A percentile compares a stretch with the other conserved stretches of the same genome.
Evolutionary conservation across 2,329 filamentous ascomycete genomes (phyloP).

Genomic region (Fusarium sp.): DNA sequence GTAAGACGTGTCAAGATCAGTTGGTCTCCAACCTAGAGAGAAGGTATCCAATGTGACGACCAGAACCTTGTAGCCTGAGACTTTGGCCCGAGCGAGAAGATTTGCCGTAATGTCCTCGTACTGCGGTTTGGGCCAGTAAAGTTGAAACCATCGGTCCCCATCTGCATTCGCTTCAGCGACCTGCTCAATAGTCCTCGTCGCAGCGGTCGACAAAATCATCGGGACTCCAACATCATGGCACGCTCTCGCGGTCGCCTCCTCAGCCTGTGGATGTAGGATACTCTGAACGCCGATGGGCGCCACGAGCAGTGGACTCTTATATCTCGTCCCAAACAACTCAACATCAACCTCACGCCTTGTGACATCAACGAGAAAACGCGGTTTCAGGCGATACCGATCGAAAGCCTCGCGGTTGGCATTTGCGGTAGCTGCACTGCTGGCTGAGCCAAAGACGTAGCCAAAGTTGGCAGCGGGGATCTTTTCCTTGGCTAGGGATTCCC

Average conservation of each 20-base stretch:
- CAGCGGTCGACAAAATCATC: slow-evolving; percentile 76
- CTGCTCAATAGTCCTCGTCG: slow-evolving; percentile 74
- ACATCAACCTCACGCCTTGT: slow-evolving; percentile 63
- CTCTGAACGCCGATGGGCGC: slow-evolving; percentile 78
- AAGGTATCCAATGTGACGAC: slow-evolving; percentile 82
- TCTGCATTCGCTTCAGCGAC: slow-evolving; percentile 70
- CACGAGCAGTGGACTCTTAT: slow-evolving; percentile 65
- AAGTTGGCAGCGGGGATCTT: slow-evolving; percentile 53
- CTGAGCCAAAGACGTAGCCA: slow-evolving; percentile 73
- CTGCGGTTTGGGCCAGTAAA: slow-evolving; percentile 74
- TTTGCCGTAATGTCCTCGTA: slow-evolving; percentile 75
- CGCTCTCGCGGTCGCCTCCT: slow-evolving; percentile 73
- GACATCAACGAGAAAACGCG: slow-evolving; percentile 63
- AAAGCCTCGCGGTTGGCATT: slow-evolving; percentile 71
- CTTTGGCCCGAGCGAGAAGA: slow-evolving; percentile 72
- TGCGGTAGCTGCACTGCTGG: slow-evolving; percentile 72
- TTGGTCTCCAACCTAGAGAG: slow-evolving; percentile 76
- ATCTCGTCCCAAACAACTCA: slow-evolving; percentile 65
- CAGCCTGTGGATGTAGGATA: slow-evolving; percentile 75
- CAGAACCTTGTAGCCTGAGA: slow-evolving; percentile 72
- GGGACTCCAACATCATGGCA: slow-evolving; percentile 72
- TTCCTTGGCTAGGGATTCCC: slow-evolving; percentile 39
- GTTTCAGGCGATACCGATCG: slow-evolving; percentile 64
- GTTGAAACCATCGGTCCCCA: slow-evolving; percentile 76
- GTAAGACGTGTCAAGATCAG: slow-evolving; percentile 74